Evolutionary conservation across 2,329 filamentous ascomycete species (phyloP), one percentile per base, ranked within the genome.

Genomic region (Tolypocladium ophioglossoides): DNA sequence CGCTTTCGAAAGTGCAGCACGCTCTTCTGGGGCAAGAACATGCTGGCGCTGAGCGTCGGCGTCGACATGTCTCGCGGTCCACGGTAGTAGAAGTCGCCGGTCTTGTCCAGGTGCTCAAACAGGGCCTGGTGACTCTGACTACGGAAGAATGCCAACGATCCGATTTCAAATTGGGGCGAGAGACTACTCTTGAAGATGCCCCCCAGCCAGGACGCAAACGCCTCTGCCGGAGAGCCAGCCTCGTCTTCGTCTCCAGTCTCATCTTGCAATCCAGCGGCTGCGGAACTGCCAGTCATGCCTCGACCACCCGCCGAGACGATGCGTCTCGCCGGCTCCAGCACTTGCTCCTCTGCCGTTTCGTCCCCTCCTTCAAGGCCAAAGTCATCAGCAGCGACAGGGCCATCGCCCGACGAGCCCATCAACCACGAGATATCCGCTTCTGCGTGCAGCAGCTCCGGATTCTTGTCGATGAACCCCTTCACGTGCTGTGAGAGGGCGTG

Each of bases 131-230:
- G 75, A 22, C 72, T 66, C 44, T 71, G 64, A 55, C 71, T 69
- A 40, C 78, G 74, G 63, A 80, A 79, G 64, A 80, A 79, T 4
- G 66, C 62, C 35, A 77, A 65, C 30, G 72, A 75, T 52, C 76
- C 79, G 58, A 82, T 74, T 61, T 82, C 79, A 55, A 82, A 79
- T 55, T 77, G 77, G 11, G 75, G 74, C 56, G 77, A 76, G 62
- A 77, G 72, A 53, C 75, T 74, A 60, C 73, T 73, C 58, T 75
- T 76, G 66, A 76, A 79, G 55, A 74, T 70, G 18, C 70, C 67
- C 51, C 62, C 57, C 55, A 70, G 55, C 60, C 68, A 68, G 40
- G 64, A 63, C 14, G 63, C 61, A 54, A 68, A 66, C 50, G 62
- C 61, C 38, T 67, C 66, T n/a, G 61, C 56, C 34, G 62, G 57